phyloP scores from a whole-genome alignment of 208 protist species.

The Trypanosoma conorhini region DNA sequence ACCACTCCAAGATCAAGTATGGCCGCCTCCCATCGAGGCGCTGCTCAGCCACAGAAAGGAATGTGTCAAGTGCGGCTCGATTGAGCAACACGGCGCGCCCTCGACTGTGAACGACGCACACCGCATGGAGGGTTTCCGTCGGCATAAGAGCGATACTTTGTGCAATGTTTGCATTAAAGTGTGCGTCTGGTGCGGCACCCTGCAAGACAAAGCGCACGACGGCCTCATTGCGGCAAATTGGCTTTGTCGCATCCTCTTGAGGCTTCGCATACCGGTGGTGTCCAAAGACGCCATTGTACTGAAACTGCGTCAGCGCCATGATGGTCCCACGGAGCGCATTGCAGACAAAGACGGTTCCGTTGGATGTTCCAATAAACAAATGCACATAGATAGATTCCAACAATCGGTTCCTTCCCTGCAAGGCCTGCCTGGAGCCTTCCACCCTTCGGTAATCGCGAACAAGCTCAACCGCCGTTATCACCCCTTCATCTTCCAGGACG shows the following conservation, averaged over 20 bases:
- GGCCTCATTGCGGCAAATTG: constrained; percentile 29
- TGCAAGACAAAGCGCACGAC: constrained; percentile 66
- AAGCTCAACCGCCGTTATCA: constrained; percentile 62
- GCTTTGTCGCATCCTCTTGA: not conserved
- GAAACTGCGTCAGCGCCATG: constrained; percentile 70
- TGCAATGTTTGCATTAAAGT: constrained; percentile 24
- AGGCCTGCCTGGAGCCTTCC: constrained; percentile 7
- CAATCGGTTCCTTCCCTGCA: constrained; percentile 4
- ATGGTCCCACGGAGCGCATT: constrained; percentile 83
- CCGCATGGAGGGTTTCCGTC: constrained; percentile 13
- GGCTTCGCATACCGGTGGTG: not conserved
- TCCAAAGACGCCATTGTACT: constrained; percentile 23
- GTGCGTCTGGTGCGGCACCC: constrained; percentile 5
- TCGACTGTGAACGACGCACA: constrained; percentile 67
- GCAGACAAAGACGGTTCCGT: constrained; percentile 74
- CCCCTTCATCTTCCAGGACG: constrained; percentile 68
- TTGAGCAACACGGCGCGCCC: constrained; percentile 67
- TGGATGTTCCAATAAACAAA: constrained; percentile 85
- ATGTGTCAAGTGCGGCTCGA: constrained; percentile 54
- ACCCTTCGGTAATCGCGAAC: constrained; percentile 34
- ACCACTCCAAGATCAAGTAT: constrained; percentile 62
- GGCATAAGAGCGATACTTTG: not conserved
- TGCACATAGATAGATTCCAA: constrained; percentile 49
- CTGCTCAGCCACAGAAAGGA: constrained; percentile 38
- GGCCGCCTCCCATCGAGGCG: constrained; percentile 62